Evolutionary conservation across 371 early-diverging fungal species (phyloP), one percentile per base, ranked within the genome.

Genomic region (Circinella umbellata): DNA sequence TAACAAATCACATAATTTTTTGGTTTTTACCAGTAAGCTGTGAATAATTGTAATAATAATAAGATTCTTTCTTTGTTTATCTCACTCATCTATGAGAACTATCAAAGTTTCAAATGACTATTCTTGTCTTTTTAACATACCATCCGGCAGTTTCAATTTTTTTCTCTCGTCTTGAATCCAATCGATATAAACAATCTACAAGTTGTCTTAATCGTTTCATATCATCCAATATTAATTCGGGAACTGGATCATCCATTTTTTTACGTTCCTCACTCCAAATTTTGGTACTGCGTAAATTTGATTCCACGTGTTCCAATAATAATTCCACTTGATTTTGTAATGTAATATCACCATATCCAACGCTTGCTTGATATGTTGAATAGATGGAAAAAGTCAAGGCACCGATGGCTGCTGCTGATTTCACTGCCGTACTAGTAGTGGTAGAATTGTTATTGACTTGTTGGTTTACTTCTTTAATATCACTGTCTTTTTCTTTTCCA

Each of bases 191-290:
- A 39, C 49, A 57, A 48, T 82, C 80, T 11, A 84, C 71, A 17
- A 87, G 66, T 38, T 81, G 77, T 62, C 76, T 77, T 53, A 88
- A 57, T 34, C 75, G 72, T 13, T 66, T 61, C 15, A 86, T 46
- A 66, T 88, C 88, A n/a, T 76, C 63, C 14, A 71, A 73, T 11
- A 88, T 61, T 63, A 79, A 74, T 10, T 73, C 77, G 13, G 85
- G 86, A 38, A 86, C 78, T 46, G 73, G 72, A 42, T 83, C 80
- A 7, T 67, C 69, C 67, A 83, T 54, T 35, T 80, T 75, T 20
- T 80, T 80, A 60, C 80, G 80, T 60, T 88, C 86, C 61, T 82
- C 75, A n/a, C 83, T 84, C 88, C 88, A 88, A 17, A 82, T 77
- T 35, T 79, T 73, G 0, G 83, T 81, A 27, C 83, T 83, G 62